Evolutionary conservation across 2,329 filamentous ascomycete genomes (phyloP).

Genomic region (Calonectria hawksworthii): DNA sequence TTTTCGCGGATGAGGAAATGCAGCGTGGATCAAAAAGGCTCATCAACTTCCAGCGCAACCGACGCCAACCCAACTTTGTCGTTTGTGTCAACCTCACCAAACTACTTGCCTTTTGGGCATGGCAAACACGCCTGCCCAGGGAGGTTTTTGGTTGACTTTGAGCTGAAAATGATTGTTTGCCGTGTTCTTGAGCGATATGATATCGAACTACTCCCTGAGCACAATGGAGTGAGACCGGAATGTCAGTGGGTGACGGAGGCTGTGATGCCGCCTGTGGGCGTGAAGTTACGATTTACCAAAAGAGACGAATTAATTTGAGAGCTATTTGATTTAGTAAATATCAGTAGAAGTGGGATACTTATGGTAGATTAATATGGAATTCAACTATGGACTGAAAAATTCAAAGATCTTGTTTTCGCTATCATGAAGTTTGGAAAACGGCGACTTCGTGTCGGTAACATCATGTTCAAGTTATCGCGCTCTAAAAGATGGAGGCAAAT

Average conservation of each 20-base stretch:
- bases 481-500: background rate
- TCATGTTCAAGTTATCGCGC: background rate
- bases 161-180: constrained; percentile 25
- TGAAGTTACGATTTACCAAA: constrained; percentile 16
- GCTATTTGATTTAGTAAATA: background rate
- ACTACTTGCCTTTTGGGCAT: constrained; percentile 25
- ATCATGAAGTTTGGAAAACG: background rate
- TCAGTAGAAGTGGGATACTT: background rate
- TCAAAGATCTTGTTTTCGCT: background rate
- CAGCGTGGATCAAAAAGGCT: too few relatives aligned
- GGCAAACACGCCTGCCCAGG: constrained; percentile 29
- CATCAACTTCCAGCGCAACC: background rate
- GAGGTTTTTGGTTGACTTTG: constrained; percentile 26
- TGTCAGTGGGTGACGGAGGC: constrained; percentile 25
- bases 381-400: background rate
- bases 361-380: background rate
- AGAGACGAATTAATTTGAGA: background rate
- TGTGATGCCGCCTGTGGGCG: constrained; percentile 24
- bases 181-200: constrained; percentile 15
- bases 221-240: constrained; percentile 18
- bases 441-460: background rate
- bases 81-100: constrained; percentile 27
- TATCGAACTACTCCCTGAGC: constrained; percentile 19
- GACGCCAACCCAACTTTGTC: constrained; percentile 1
- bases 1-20: constrained; percentile 8